These are phyloP conservation scores for Ascochyta viciae-villosae DNA, from an alignment of 2,329 filamentous ascomycete species.

Conservation along the genomic window DNA sequence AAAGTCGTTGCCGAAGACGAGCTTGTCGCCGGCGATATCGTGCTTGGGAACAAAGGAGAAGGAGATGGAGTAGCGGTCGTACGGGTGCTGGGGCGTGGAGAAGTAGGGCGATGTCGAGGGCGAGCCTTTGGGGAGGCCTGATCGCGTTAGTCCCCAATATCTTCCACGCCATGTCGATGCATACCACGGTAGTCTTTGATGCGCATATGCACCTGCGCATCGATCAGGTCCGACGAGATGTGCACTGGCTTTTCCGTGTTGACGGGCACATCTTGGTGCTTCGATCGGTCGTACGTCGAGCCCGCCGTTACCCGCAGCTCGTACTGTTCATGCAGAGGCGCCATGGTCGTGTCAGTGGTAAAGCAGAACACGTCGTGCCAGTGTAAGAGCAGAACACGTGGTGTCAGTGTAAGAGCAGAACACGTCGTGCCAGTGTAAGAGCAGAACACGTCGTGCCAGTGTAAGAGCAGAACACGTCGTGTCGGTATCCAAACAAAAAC, in stretches of 20 bases:
- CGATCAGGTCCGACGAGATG: slow-evolving; percentile 69
- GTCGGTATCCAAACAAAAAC: no score
- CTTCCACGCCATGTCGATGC: neutral
- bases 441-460: no score
- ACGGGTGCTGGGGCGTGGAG: slow-evolving; percentile 68
- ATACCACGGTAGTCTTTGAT: slow-evolving; percentile 67
- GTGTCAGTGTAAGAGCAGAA: no score
- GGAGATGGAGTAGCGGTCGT: slow-evolving; percentile 85
- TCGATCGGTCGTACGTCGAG: slow-evolving; percentile 72
- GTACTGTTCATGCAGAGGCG: slow-evolving; percentile 68
- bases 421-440: no score
- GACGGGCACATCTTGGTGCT: slow-evolving; percentile 77
- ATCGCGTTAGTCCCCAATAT: neutral
- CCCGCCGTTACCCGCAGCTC: slow-evolving; percentile 84
- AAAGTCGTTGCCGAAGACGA: slow-evolving; percentile 96
- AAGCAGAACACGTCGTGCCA: neutral
- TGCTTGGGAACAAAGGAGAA: slow-evolving; percentile 79
- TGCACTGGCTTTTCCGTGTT: slow-evolving; percentile 70
- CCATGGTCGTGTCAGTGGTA: slow-evolving; percentile 1
- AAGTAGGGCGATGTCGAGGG: slow-evolving; percentile 81
- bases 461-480: neutral
- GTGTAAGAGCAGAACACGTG: no score
- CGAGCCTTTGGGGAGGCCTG: slow-evolving; percentile 75
- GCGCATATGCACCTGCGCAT: slow-evolving; percentile 75
- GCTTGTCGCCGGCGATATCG: slow-evolving; percentile 70